phyloP scores from a whole-genome alignment of 2,329 filamentous ascomycete species.

The Hyphodiscus sp. region DNA sequence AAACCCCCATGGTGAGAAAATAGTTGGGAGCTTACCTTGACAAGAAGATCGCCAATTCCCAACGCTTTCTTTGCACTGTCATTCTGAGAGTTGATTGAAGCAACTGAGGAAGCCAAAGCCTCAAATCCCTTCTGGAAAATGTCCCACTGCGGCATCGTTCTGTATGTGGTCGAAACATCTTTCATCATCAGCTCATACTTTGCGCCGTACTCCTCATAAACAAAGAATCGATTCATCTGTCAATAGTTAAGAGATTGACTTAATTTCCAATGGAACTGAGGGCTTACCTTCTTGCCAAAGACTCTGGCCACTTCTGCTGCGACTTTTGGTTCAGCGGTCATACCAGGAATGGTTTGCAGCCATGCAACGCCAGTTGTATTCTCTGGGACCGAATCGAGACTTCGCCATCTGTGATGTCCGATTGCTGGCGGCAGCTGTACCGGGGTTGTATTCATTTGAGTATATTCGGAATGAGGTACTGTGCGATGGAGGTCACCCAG shows the following conservation, averaged over 20 bases:
- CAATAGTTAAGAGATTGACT: background rate
- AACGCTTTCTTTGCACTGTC: conserved; percentile 66
- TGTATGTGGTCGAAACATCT: conserved; percentile 64
- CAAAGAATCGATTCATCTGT: conserved; percentile 73
- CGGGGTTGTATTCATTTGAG: conserved; percentile 34
- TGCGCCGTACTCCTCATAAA: conserved; percentile 87
- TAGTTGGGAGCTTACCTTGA: conserved; percentile 57
- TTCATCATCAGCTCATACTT: conserved; percentile 83
- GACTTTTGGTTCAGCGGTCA: conserved; percentile 51
- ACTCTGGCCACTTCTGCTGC: conserved; percentile 55
- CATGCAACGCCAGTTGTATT: conserved; percentile 33
- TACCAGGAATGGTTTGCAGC: conserved; percentile 42
- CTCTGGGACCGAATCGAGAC: conserved; percentile 30
- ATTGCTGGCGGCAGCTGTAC: conserved; percentile 1
- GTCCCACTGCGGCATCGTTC: conserved; percentile 66
- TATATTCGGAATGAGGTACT: conserved; percentile 63
- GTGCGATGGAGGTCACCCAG: conserved; percentile 65
- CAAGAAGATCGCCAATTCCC: conserved; percentile 77
- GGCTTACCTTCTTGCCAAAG: conserved; percentile 51
- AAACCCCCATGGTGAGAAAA: conserved; percentile 4
- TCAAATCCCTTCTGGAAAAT: conserved; percentile 82
- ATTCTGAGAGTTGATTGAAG: conserved; percentile 58
- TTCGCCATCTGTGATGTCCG: conserved; percentile 42
- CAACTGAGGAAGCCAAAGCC: conserved; percentile 67
- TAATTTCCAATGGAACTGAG: background rate